Evolutionary conservation across 192 early-diverging fungal genomes (phyloP).

Genomic region (Fimicolochytrium jonesii): DNA sequence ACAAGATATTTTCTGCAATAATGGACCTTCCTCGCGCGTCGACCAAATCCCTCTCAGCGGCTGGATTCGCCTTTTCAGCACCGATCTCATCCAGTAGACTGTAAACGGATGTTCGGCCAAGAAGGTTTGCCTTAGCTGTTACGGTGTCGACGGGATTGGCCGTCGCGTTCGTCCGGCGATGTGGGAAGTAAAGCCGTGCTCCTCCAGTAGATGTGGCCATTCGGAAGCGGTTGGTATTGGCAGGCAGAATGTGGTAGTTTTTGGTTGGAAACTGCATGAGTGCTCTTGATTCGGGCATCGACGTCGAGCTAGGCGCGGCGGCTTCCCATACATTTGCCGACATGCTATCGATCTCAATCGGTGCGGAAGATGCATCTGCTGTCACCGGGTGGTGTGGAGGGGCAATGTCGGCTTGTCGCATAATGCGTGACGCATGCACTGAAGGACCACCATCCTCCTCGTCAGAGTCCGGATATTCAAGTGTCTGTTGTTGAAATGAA

Average conservation of each 20-base stretch:
- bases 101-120: slow-evolving; percentile 24
- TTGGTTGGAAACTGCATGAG: background rate
- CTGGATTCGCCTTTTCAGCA: no score
- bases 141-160: background rate
- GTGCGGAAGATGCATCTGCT: no score
- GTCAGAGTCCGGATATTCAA: slow-evolving; percentile 12
- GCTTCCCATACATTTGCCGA: no score
- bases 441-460: slow-evolving; percentile 7
- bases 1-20: background rate
- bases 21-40: background rate
- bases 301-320: no score
- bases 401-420: no score
- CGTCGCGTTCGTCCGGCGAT: background rate
- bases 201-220: slow-evolving; percentile 16
- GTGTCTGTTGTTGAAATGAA: no score
- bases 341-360: no score
- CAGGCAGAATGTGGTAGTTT: slow-evolving; percentile 16
- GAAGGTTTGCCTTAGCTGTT: background rate
- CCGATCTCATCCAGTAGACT: slow-evolving; percentile 23
- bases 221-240: slow-evolving; percentile 9
- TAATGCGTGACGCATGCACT: no score
- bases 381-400: no score
- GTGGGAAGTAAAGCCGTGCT: slow-evolving; percentile 33
- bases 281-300: slow-evolving; percentile 2
- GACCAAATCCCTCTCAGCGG: slow-evolving; percentile 23